Conservation (phyloP, 1,139 yeast species). For the Debaryomyces udenii region DNA sequence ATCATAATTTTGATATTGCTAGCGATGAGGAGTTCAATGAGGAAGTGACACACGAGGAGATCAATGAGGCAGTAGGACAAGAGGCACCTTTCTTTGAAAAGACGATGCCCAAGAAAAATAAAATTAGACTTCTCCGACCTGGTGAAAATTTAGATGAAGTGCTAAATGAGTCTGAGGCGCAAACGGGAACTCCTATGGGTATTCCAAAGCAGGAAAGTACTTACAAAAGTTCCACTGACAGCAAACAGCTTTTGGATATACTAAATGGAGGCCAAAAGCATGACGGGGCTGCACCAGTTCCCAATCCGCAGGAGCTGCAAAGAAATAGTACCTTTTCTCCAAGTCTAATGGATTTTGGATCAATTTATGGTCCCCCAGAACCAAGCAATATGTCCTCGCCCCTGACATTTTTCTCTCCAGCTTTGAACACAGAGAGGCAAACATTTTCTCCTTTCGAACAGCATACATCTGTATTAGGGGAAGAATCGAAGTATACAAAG, state of each 20-base stretch:
- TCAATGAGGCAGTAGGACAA: slow-evolving; percentile 3
- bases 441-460: slow-evolving; percentile 2
- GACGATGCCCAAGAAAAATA: slow-evolving; percentile 21
- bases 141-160: slow-evolving; percentile 29
- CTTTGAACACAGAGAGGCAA: not conserved
- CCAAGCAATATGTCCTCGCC: slow-evolving; percentile 2
- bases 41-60: not conserved
- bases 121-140: slow-evolving; percentile 32
- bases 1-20: slow-evolving; percentile 35
- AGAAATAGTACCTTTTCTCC: slow-evolving; percentile 5
- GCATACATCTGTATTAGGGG: not conserved
- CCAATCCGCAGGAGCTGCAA: not conserved
- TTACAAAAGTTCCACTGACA: slow-evolving; percentile 1
- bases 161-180: not conserved
- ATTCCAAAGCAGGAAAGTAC: not conserved
- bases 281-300: not conserved
- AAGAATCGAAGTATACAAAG: not conserved
- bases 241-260: slow-evolving; percentile 20
- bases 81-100: not conserved
- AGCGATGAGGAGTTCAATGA: slow-evolving; percentile 23
- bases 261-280: slow-evolving; percentile 18
- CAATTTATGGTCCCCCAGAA: slow-evolving; percentile 2
- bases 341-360: slow-evolving; percentile 1
- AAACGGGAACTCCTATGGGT: not conserved
- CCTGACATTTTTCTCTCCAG: not conserved